These are phyloP conservation scores for Penicillium canariense DNA, from an alignment of 495 filamentous ascomycete species.

Conservation along the genomic window DNA sequence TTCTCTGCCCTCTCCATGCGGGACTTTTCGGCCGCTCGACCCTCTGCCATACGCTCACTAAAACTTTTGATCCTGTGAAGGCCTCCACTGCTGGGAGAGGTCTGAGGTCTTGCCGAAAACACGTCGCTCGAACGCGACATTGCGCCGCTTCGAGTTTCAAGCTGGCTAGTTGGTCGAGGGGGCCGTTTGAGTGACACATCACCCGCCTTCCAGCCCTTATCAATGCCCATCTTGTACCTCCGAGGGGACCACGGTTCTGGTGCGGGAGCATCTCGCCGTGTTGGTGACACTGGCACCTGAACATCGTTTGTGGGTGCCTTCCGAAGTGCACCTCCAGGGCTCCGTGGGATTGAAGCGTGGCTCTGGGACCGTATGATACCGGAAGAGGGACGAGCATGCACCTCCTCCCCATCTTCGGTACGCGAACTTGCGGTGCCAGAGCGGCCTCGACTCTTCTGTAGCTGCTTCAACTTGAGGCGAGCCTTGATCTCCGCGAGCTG, in stretches of 20 bases:
- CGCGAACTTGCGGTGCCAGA: constrained; percentile 26
- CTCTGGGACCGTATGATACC: constrained; percentile 23
- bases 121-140: constrained; percentile 24
- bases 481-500: constrained; percentile 84
- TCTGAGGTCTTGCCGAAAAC: constrained; percentile 26
- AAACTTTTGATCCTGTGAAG: constrained; percentile 65
- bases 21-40: constrained; percentile 47
- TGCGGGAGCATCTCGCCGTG: constrained; percentile 46
- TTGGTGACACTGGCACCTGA: constrained; percentile 81
- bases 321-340: constrained; percentile 19
- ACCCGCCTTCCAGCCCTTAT: constrained; percentile 76
- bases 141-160: constrained; percentile 29
- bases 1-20: constrained; percentile 51
- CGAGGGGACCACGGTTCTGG: constrained; percentile 70
- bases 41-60: constrained; percentile 79
- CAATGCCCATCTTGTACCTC: constrained; percentile 80
- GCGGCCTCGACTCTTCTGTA: constrained; percentile 59
- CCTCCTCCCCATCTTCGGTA: constrained; percentile 25
- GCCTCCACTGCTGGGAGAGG: constrained; percentile 26
- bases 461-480: constrained; percentile 80
- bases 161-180: constrained; percentile 38
- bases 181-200: constrained; percentile 85
- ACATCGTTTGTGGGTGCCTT: constrained; percentile 41
- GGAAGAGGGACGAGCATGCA: constrained; percentile 22
- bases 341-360: constrained; percentile 19